These are phyloP conservation scores for Gracilariopsis chorda DNA, from an alignment of 23 red algal genomes.

Conservation along the genomic window DNA sequence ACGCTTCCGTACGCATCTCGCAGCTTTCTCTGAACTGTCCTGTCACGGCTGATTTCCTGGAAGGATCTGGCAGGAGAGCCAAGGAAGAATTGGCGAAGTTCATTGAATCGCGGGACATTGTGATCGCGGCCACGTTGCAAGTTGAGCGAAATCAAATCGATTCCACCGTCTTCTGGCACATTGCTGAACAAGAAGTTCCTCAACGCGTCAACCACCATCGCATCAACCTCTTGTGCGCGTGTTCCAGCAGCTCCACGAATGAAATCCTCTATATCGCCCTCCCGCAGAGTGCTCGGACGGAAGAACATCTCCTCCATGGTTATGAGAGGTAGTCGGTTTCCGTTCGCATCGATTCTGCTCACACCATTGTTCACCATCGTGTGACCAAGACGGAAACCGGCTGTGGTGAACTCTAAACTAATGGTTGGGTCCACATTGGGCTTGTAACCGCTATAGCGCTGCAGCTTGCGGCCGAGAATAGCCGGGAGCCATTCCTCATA, in stretches of 20 bases:
- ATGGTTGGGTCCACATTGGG: slow-evolving; percentile 14
- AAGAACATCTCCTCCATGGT: slow-evolving; percentile 45
- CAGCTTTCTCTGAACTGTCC: not conserved
- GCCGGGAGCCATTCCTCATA: slow-evolving; percentile 56
- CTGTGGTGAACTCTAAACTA: slow-evolving; percentile 12
- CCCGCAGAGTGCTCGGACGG: not conserved
- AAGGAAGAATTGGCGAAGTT: not conserved
- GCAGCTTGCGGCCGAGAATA: not conserved
- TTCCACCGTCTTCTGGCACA: not conserved
- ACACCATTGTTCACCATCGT: slow-evolving; percentile 46
- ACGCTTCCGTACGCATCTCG: not conserved
- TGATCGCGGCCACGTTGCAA: slow-evolving; percentile 54
- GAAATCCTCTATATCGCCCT: slow-evolving; percentile 17
- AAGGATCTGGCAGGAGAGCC: not conserved
- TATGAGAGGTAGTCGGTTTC: not conserved
- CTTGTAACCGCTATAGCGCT: not conserved
- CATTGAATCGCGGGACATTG: slow-evolving; percentile 28
- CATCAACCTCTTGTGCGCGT: slow-evolving; percentile 31
- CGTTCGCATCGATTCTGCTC: not conserved
- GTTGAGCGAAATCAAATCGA: slow-evolving; percentile 56
- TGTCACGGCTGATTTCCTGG: not conserved
- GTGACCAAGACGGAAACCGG: slow-evolving; percentile 53
- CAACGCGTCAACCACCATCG: slow-evolving; percentile 3
- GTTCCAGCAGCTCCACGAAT: not conserved
- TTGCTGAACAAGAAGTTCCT: slow-evolving; percentile 38